Percentiles rank a stretch among this genome's conserved stretches.
These are phyloP conservation scores for Vitis cinerea DNA, from an alignment of 164 flowering plant species.

Conservation along the genomic window DNA sequence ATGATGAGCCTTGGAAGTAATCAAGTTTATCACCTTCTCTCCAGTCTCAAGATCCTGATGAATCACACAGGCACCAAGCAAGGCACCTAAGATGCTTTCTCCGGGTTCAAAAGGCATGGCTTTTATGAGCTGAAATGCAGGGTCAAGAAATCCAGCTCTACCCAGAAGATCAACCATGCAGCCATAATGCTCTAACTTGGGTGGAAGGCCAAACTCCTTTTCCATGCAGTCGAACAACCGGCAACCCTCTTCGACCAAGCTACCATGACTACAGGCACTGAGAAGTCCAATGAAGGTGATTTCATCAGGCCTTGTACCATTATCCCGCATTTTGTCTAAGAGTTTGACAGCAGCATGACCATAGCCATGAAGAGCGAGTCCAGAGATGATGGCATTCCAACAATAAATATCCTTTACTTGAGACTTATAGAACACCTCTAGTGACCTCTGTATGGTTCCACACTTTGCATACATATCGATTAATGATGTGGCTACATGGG, in stretches of 20 bases:
- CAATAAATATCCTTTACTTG: conserved; percentile 30
- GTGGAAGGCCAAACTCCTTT: conserved; percentile 28
- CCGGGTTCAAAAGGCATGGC: conserved; percentile 46
- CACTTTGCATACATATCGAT: conserved; percentile 48
- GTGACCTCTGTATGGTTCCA: conserved; percentile 27
- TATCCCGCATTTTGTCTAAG: conserved; percentile 23
- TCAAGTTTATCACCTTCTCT: conserved; percentile 20
- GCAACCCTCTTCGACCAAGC: conserved; percentile 36
- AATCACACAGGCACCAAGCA: conserved; percentile 38
- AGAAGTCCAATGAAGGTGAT: conserved; percentile 46
- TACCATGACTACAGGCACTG: conserved; percentile 43
- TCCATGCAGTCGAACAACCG: conserved; percentile 31
- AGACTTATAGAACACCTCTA: conserved; percentile 36
- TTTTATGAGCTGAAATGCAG: conserved; percentile 26
- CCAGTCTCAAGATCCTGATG: conserved; percentile 34
- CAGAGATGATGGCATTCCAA: conserved; percentile 47
- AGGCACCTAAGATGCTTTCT: conserved; percentile 32
- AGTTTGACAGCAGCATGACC: conserved; percentile 33
- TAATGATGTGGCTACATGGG: conserved; percentile 26
- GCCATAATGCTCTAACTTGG: conserved; percentile 46
- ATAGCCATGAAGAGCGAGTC: conserved; percentile 39
- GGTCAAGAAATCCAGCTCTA: conserved; percentile 32
- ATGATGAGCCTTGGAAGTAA: conserved; percentile 2
- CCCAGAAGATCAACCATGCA: conserved; percentile 50
- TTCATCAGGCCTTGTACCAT: conserved; percentile 30